A percentile compares a stretch with the other conserved stretches of the same genome.
These are phyloP conservation scores for Scedosporium aurantiacum DNA, from an alignment of 2,329 filamentous ascomycete genomes.

Conservation along the genomic window DNA sequence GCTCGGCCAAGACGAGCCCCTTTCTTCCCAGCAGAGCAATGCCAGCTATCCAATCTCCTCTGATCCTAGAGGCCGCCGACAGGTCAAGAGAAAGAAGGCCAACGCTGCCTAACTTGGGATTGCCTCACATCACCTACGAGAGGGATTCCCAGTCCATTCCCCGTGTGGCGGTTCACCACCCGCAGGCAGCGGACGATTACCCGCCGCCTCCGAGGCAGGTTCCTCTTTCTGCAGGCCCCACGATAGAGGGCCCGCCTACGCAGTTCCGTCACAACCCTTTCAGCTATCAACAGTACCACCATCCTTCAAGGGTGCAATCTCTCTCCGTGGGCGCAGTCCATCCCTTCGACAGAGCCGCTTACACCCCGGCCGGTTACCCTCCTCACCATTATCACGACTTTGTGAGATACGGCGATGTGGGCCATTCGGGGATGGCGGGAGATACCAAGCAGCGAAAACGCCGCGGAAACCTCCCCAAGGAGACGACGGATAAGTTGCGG, in stretches of 20 bases:
- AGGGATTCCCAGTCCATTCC: conserved; percentile 20
- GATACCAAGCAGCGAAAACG: conserved; percentile 49
- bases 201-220: conserved; percentile 15
- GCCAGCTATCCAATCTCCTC: conserved; percentile 19
- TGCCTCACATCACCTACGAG: conserved; percentile 23
- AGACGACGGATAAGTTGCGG: conserved; percentile 71
- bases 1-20: conserved; percentile 22
- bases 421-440: conserved; percentile 22
- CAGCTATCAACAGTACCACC: conserved; percentile 26
- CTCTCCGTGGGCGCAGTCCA: conserved; percentile 30
- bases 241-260: conserved; percentile 20
- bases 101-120: conserved; percentile 30
- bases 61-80: conserved; percentile 22
- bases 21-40: conserved; percentile 19
- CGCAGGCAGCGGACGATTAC: conserved; percentile 22
- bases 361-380: conserved; percentile 34
- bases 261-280: conserved; percentile 24
- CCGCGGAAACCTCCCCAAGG: conserved; percentile 81
- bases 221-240: conserved; percentile 14
- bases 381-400: conserved; percentile 32
- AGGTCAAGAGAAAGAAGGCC: conserved; percentile 22
- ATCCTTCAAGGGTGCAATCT: conserved; percentile 33
- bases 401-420: conserved; percentile 28
- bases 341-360: conserved; percentile 17
- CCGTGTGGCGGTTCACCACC: conserved; percentile 18